phyloP scores from a whole-genome alignment of 139 green algal species.

The Micractinium sp. region DNA sequence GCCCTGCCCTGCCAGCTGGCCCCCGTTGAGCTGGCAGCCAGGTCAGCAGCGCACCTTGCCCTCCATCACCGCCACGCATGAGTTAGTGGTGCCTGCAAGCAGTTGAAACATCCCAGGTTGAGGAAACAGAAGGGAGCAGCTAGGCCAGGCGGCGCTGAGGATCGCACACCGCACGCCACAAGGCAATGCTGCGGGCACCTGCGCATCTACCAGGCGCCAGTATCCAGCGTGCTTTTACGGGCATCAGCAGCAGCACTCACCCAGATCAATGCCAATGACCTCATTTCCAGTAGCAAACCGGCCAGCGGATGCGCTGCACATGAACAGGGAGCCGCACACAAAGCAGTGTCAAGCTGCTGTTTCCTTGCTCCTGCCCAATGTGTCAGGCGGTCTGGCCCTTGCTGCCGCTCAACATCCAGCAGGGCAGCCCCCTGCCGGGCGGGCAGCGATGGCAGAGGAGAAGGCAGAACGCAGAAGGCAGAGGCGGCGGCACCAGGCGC shows the following conservation, averaged over 20 bases:
- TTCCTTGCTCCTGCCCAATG: no score
- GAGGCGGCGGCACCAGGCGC: no score
- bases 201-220: background rate
- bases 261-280: conserved; percentile 99
- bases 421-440: no score
- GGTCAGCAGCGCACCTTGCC: background rate
- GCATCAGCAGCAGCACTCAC: conserved; percentile 27
- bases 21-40: no score
- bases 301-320: conserved; percentile 44
- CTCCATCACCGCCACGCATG: conserved; percentile 98
- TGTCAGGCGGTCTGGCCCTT: no score
- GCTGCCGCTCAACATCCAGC: no score
- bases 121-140: background rate
- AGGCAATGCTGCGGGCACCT: background rate
- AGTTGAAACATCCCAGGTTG: background rate
- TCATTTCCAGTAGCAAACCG: conserved; percentile 70
- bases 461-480: no score
- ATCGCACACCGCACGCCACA: background rate
- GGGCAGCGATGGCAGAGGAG: no score
- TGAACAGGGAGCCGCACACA: background rate
- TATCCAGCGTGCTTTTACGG: background rate
- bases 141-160: background rate
- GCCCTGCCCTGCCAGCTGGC: no score
- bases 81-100: conserved; percentile 91
- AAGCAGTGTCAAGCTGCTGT: background rate